phyloP scores from a whole-genome alignment of 2,329 filamentous ascomycete species.

The Bipolaris oryzae region DNA sequence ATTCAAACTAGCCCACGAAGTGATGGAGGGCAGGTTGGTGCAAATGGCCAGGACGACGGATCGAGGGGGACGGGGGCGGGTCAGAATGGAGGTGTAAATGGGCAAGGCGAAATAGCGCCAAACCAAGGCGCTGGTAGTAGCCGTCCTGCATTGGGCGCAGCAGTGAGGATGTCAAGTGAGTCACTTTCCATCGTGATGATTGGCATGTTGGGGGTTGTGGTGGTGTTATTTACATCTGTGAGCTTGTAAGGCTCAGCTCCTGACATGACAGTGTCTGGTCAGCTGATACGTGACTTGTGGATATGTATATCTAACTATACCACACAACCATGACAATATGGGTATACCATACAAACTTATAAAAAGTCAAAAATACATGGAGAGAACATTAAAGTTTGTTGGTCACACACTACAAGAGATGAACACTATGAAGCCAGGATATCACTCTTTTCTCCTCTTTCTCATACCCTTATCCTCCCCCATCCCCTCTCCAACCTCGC shows the following conservation, averaged over 20 bases:
- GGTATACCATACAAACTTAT: no score
- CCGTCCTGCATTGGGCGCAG: slow-evolving; percentile 12
- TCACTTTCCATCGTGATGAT: slow-evolving; percentile 20
- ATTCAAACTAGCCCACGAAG: slow-evolving; percentile 32
- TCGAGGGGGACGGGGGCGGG: not conserved
- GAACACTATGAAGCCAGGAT: not conserved
- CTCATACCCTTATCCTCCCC: not conserved
- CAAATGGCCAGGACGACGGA: slow-evolving; percentile 23
- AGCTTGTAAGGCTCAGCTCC: slow-evolving; percentile 7
- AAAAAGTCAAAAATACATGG: no score
- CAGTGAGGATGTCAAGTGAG: slow-evolving; percentile 15
- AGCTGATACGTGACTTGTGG: no score
- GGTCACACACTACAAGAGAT: no score
- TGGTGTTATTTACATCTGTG: slow-evolving; percentile 19
- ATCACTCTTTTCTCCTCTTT: slow-evolving; percentile 8
- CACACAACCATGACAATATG: no score
- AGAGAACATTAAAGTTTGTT: no score
- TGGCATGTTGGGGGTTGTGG: slow-evolving; percentile 16
- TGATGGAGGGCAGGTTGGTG: slow-evolving; percentile 39
- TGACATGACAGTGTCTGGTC: not conserved
- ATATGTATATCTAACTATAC: no score
- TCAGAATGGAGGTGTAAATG: slow-evolving; percentile 6
- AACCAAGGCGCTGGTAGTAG: not conserved
- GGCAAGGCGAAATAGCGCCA: slow-evolving; percentile 19
- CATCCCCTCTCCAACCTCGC: not conserved